These are phyloP conservation scores for Onygenales sp. DNA, from an alignment of 2,329 filamentous ascomycete species.

Conservation along the genomic window DNA sequence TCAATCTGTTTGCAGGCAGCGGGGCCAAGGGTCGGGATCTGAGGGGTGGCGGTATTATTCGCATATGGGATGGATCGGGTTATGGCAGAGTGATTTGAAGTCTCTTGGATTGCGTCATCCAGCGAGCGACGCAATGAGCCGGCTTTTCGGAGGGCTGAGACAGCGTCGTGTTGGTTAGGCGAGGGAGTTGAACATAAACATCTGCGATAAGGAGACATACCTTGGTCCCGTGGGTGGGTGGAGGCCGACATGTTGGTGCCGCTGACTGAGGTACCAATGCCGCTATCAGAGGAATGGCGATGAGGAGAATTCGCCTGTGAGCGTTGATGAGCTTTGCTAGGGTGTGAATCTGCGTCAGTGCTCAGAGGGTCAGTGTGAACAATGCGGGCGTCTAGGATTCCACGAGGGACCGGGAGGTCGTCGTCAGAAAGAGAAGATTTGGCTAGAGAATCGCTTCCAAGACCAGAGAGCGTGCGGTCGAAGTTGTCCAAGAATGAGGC, in stretches of 20 bases:
- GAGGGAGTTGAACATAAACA: conserved; percentile 8
- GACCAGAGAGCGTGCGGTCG: conserved; percentile 50
- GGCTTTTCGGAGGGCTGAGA: conserved; percentile 1
- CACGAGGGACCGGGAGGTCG: conserved; percentile 51
- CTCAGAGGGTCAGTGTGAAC: conserved; percentile 30
- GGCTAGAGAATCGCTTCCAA: conserved; percentile 23
- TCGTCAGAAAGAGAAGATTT: conserved; percentile 32
- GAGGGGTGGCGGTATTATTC: conserved; percentile 35
- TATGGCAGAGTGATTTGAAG: conserved; percentile 43
- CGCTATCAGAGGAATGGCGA: conserved; percentile 75
- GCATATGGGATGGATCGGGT: conserved; percentile 49
- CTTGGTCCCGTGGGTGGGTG: conserved; percentile 39
- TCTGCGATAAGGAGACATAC: conserved; percentile 34
- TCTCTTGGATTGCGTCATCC: background rate
- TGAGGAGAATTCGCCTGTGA: conserved; percentile 43
- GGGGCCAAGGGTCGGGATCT: conserved; percentile 54
- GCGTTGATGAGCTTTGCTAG: conserved; percentile 20
- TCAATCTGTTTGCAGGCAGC: conserved; percentile 69
- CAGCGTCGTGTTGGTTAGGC: conserved; percentile 2
- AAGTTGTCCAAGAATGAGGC: conserved; percentile 57
- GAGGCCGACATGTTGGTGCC: conserved; percentile 39
- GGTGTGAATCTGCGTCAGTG: conserved; percentile 19
- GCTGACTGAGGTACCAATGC: conserved; percentile 71
- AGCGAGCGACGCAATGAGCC: background rate
- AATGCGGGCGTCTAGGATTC: conserved; percentile 49